Base-by-base conservation (phyloP, 176 grass and related monocot genomes). In the Aegilops sharonensis region DNA sequence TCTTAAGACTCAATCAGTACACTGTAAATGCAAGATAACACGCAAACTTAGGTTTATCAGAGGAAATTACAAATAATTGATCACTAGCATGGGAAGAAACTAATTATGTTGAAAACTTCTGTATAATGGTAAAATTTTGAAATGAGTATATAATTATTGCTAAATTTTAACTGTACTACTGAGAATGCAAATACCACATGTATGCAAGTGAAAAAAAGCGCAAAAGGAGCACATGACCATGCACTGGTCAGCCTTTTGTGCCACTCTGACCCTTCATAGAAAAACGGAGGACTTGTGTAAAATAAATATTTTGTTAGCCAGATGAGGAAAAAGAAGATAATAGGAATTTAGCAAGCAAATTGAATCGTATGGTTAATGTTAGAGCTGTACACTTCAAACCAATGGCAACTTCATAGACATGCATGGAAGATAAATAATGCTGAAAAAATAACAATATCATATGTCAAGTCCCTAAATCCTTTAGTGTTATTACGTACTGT, bases 1-100 rank as follows among this genome's bases (percentile, higher is more conserved):
- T 65, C 43, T 62, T 76, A 84, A 77, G 20, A 66, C 77, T 85
- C 60, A 64, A 65, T 35, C 45, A 66, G 29, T 37, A 85, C 4
- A 50, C 39, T 12, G 35, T 45, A 64, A 37, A 83, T 72, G 54
- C 24, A 62, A 31, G 18, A 48, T 43, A 61, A 75, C 24, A 35
- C 64, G 62, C 11, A 47, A 81, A 60, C 25, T 50, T 75, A 84
- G 18, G 18, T 24, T 17, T 76, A 50, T 62, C 25, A 9, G 3
- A 76, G 18, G 65, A 20, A 64, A 75, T 50, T 24, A 59, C 17
- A 65, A 64, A 64, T 20, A 64, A 48, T 24, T 2, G 1, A 30
- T 64, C 25, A 64, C 37, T 65, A n/a, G 57, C 35, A 84, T 48
- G 18, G 56, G 71, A 84, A 75, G 37, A 8, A 62, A 64, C 34